These are phyloP conservation scores for Rhododendron molle DNA, from an alignment of 148 eudicot genomes.

Conservation along the genomic window DNA sequence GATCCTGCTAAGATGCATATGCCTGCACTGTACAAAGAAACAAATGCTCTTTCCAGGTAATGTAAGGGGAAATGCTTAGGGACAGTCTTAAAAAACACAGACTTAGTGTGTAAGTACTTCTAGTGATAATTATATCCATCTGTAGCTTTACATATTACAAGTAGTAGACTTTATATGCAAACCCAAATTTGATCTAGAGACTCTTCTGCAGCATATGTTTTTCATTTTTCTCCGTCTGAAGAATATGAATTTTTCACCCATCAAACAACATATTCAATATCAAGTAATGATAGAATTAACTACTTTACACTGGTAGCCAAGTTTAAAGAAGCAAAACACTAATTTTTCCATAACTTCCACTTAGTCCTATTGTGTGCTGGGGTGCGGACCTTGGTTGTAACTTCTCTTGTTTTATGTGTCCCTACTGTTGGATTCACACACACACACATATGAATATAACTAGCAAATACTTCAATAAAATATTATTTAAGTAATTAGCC, in stretches of 20 bases:
- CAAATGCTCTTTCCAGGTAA: background rate
- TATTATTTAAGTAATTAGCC: background rate
- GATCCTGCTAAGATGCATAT: slow-evolving; percentile 3
- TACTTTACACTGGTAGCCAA: background rate
- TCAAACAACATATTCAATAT: background rate
- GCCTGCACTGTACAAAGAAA: background rate
- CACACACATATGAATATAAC: too few relatives aligned
- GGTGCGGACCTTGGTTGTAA: background rate
- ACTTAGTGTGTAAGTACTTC: background rate
- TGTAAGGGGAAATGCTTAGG: background rate
- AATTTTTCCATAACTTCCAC: background rate
- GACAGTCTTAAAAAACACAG: background rate
- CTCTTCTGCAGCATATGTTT: background rate
- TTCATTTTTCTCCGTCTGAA: background rate
- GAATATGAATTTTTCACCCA: background rate
- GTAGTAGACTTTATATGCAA: background rate
- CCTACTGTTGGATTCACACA: background rate
- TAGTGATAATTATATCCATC: background rate
- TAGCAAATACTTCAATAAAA: too few relatives aligned
- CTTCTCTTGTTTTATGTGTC: background rate
- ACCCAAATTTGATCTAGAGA: background rate
- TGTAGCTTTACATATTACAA: background rate
- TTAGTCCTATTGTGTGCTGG: background rate
- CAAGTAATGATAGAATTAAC: background rate
- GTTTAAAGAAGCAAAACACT: background rate